Evolutionary conservation across 148 eudicot species (phyloP).

Genomic region (Camellia japonica): DNA sequence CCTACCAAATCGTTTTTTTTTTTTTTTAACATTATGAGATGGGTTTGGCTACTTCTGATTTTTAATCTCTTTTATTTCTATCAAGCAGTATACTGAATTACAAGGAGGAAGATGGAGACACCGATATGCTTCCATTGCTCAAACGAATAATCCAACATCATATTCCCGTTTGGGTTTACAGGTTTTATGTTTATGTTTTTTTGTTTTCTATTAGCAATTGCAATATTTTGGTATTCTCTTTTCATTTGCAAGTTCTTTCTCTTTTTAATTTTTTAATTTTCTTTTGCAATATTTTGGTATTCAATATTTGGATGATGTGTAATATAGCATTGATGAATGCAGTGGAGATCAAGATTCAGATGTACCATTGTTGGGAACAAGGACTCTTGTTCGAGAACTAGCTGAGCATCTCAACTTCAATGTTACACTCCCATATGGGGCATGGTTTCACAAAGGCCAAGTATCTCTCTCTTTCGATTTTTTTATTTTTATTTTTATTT

Average conservation of each 20-base stretch:
- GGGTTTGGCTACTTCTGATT: not conserved
- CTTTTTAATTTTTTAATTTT: too few relatives aligned
- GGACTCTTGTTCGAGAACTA: conserved; percentile 81
- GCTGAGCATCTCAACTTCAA: conserved; percentile 62
- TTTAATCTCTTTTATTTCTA: not conserved
- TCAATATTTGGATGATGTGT: too few relatives aligned
- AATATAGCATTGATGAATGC: not conserved
- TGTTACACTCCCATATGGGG: conserved; percentile 78
- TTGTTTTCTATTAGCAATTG: too few relatives aligned
- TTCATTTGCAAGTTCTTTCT: too few relatives aligned
- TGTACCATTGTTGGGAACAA: conserved; percentile 78
- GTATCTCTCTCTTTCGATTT: conserved; percentile 23
- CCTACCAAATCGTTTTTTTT: too few relatives aligned
- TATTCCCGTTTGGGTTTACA: conserved; percentile 79
- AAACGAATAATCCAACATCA: conserved; percentile 46
- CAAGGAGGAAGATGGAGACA: conserved; percentile 58
- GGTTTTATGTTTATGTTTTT: conserved; percentile 28
- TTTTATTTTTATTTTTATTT: too few relatives aligned
- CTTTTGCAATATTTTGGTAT: too few relatives aligned
- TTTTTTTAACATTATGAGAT: too few relatives aligned
- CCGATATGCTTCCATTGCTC: conserved; percentile 73
- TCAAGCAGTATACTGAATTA: conserved; percentile 53
- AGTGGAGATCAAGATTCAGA: conserved; percentile 97
- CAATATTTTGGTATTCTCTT: too few relatives aligned
- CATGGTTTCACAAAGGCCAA: conserved; percentile 90